Evolutionary conservation across 441 rosid genomes (phyloP), one percentile per base, ranked within the genome.

Genomic region (Erodium trifolium): DNA sequence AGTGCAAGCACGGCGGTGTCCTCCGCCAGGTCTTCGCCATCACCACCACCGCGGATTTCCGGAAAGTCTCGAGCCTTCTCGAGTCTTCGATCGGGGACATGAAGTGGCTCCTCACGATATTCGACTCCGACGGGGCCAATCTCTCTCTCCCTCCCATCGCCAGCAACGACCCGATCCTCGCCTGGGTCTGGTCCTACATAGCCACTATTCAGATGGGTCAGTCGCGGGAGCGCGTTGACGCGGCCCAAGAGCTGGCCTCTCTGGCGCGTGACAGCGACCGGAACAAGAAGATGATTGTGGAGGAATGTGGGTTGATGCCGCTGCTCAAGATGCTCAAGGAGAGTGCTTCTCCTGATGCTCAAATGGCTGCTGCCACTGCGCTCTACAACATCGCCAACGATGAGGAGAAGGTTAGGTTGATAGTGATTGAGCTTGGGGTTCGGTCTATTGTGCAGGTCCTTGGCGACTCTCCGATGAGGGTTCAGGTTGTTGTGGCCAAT

Each of bases 141-240:
- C 75, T 81, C 16, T 75, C 89, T 11, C 79, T 85, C 31, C 89
- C 89, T 10, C 92, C 89, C 0, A 83, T 87, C 65, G 89, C 89
- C 13, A 85, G 87, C 39, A 82, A 85, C 69, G 89, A 87, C 73
- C 92, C 88, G 0, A 85, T 83, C 35, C 81, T 87, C 17, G 89
- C 89, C 9, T 85, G 92, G 92, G 88, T 87, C 4, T 87, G 92
- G 92, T 77, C 83, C 68, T 77, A 29, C 19, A 79, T 87, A 7
- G 82, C 84, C 9, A 76, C 84, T 0, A 64, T 87, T 29, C 85
- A 81, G 59, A 81, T 81, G 90, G 87, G 86, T 11, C 82, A 80
- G 71, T 67, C 75, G 3, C 79, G 75, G 63, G 80, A 82, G 37
- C 79, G 86, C 0, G 72, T 72, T 17, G 89, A 84, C 9, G 85